Conservation (phyloP, 1,284 basidiomycete species). For the Leucoagaricus sp. region DNA sequence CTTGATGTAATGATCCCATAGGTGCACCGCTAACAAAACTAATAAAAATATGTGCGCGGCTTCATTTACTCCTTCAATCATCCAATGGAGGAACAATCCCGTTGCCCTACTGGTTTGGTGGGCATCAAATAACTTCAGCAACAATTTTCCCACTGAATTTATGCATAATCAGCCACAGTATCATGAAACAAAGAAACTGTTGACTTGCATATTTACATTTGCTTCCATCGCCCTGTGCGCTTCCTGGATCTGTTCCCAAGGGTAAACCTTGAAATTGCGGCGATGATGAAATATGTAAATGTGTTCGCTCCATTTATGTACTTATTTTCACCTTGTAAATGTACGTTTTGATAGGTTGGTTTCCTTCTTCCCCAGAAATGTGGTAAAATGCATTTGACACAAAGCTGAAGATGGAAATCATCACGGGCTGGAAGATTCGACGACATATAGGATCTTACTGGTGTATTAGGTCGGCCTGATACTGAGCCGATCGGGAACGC, state of each 20-base stretch:
- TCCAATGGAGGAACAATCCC: not conserved
- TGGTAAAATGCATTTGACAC: conserved; percentile 49
- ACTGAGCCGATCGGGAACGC: conserved; percentile 75
- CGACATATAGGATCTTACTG: conserved; percentile 41
- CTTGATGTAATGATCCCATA: conserved; percentile 3
- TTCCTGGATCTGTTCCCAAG: conserved; percentile 81
- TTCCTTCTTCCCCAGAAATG: conserved; percentile 58
- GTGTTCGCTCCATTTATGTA: conserved; percentile 8
- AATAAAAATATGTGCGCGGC: conserved; percentile 7
- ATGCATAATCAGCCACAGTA: conserved; percentile 6
- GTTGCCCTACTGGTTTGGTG: not conserved
- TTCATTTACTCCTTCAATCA: not conserved
- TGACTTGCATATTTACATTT: conserved; percentile 69
- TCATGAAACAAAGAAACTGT: conserved; percentile 11
- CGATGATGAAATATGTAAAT: conserved; percentile 15
- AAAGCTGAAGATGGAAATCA: conserved; percentile 36
- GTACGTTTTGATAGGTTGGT: conserved; percentile 69
- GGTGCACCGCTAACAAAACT: not conserved
- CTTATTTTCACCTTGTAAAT: conserved; percentile 68
- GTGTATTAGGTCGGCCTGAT: conserved; percentile 79
- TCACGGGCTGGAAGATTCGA: not conserved
- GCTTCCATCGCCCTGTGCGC: conserved; percentile 89
- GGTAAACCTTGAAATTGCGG: conserved; percentile 59
- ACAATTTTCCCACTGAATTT: conserved; percentile 58
- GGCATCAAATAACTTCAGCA: conserved; percentile 45